These are phyloP conservation scores for Angophora floribunda DNA, from an alignment of 345 rosid species.

Conservation along the genomic window DNA sequence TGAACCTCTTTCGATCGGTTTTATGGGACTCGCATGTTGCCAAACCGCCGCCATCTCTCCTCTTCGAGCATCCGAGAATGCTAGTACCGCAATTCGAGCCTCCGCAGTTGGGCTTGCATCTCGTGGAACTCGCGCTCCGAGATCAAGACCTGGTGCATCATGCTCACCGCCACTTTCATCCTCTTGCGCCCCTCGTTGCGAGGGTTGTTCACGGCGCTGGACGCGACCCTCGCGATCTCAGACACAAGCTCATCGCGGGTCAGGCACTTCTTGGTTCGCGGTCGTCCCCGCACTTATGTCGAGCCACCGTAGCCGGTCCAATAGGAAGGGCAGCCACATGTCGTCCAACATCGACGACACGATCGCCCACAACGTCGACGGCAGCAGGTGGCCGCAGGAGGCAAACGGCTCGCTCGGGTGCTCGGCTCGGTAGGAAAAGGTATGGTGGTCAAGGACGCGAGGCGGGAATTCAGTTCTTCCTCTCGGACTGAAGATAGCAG, in stretches of 20 bases:
- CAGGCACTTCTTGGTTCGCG: background rate
- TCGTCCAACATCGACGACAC: background rate
- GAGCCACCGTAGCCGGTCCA: background rate
- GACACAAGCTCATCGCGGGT: background rate
- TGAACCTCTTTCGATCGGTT: background rate
- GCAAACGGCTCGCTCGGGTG: rapidly evolving
- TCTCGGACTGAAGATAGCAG: background rate
- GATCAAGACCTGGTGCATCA: background rate
- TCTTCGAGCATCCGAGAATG: background rate
- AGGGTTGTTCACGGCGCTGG: background rate
- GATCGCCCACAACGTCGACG: background rate
- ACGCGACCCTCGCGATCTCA: background rate
- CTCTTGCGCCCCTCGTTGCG: background rate
- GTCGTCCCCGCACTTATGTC: background rate
- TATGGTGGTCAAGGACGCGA: background rate
- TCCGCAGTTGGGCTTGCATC: background rate
- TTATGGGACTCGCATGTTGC: background rate
- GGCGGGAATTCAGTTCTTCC: background rate
- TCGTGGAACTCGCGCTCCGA: background rate
- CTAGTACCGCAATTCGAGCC: background rate
- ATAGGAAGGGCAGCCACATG: background rate
- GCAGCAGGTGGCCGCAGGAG: background rate
- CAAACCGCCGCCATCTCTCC: background rate
- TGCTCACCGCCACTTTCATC: background rate
- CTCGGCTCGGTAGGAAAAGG: background rate